Base-by-base conservation (phyloP, 768 basidiomycete species). In the Lentinula lateritia region DNA sequence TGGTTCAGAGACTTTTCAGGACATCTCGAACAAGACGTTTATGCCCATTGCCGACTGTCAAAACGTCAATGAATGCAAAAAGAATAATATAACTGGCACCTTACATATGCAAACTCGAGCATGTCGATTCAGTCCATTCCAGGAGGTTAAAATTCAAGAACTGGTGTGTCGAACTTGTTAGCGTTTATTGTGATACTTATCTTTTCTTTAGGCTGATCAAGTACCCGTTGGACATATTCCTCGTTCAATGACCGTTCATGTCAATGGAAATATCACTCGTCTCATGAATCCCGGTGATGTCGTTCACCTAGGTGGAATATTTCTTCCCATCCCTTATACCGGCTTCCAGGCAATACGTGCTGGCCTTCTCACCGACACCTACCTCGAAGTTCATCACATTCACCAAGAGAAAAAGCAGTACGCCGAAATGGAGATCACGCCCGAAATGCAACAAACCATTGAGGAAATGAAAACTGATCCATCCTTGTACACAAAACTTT, bases 181-280 rank as follows among this genome's bases (percentile, higher is more conserved):
- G 32, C 32, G 57, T 41, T 38, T 43, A 48, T 48, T 60, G 5
- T 16, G 8, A 59, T 60, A 48, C 60, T 52, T 3, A 52, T 50
- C 38, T 62, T 52, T 50, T 61, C 43, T 52, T 0, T 67, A 94
- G 94, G 92, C 96, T 28, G 96, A 98, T 69, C 97, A 99, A 87
- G 97, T 99, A 0, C 97, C 97, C 23, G 96, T 99, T 52, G 97
- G 97, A 4, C 97, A 99, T 72, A 99, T 99, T 61, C 97, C 97
- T 23, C 89, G 97, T 42, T 95, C 95, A 2, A 98, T 98, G 97
- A 95, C 95, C 0, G 74, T 97, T n/a, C 95, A 99, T 70, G 80
- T 98, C 38, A 87, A 93, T 65, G 97, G 97, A 23, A 88, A 82
- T 62, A 82, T 97, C 39, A 95, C 94, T 7, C 90, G 97, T 36